Evolutionary conservation across 2,329 filamentous ascomycete species (phyloP), one percentile per base, ranked within the genome.

Genomic region (Venturia nashicola): DNA sequence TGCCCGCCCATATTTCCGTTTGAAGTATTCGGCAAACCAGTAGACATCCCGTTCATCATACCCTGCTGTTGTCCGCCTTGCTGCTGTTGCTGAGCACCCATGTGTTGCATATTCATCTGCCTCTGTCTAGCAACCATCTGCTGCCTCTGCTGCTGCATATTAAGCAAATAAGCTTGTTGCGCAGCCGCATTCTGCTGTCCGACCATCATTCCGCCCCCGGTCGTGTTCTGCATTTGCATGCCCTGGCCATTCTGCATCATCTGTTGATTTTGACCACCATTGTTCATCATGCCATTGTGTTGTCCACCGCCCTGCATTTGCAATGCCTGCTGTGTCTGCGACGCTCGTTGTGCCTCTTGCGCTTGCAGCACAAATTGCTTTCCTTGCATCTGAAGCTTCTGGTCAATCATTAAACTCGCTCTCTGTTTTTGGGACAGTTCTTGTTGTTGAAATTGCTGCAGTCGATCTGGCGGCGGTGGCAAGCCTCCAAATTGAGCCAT

Each of bases 111-210:
- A 36, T 57, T 32, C 62, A n/a, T 60, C 61, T 68, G 65, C n/a
- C 40, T 32, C 39, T 62, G 59, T 57, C 43, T 32, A 6, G 54
- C 51, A 18, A 16, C 42, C 46, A 72, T 71, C 48, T 67, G 65
- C 66, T 72, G 71, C 64, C 70, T 66, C 59, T 74, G 72, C 65
- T 73, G 71, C 65, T 70, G 70, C 18, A 69, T 72, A 67, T 70
- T 71, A 48, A 69, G 67, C 54, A 67, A 65, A 48, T 63, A 62
- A 34, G 65, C 64, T 43, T 62, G 62, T 59, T 65, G 61, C 3
- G 65, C 64, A 18, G 59, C 59, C 5, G 27, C 32, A 36, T 57
- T 57, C 32, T 34, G 51, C 18, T 57, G 51, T 8, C 51, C 51
- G 16, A 34, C 59, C 59, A 59, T 59, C 27, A 61, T 43, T 5